phyloP scores from a whole-genome alignment of 2,329 filamentous ascomycete species.

The Trichoderma atroviride region DNA sequence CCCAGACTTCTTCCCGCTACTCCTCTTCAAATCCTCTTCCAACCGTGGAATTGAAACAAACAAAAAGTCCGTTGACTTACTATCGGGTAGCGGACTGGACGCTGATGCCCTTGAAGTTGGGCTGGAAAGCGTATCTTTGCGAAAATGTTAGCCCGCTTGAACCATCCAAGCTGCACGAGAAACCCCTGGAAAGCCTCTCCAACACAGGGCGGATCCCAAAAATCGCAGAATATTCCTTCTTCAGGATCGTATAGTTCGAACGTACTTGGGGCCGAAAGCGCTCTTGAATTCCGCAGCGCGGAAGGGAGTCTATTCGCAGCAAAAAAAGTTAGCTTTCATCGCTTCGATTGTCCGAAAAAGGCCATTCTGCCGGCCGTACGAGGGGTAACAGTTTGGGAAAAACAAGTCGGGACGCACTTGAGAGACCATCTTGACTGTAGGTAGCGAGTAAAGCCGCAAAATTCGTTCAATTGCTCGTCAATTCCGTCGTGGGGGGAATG shows the following conservation, averaged over 20 bases:
- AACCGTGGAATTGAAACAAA: neutral
- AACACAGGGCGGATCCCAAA: neutral
- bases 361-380: neutral
- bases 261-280: constrained; percentile 68
- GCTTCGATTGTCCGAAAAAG: neutral
- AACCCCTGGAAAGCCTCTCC: constrained; percentile 35
- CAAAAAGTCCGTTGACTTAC: constrained; percentile 48
- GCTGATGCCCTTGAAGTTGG: constrained; percentile 54
- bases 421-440: constrained; percentile 45
- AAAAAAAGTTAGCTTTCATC: constrained; percentile 38
- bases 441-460: constrained; percentile 37
- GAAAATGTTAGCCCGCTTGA: neutral
- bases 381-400: neutral
- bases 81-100: constrained; percentile 49
- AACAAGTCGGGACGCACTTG: constrained; percentile 38
- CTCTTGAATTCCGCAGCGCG: constrained; percentile 59
- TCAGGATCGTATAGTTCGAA: constrained; percentile 23
- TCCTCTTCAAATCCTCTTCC: neutral
- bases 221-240: neutral
- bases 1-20: neutral
- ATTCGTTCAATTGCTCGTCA: constrained; percentile 43
- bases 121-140: constrained; percentile 61
- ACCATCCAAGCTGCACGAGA: neutral
- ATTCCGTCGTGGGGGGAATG: constrained; percentile 35
- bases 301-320: constrained; percentile 47